A percentile compares a stretch with the other conserved stretches of the same genome.
Evolutionary conservation across 768 basidiomycete species (phyloP).

Genomic region (Leccinum barrowsii): DNA sequence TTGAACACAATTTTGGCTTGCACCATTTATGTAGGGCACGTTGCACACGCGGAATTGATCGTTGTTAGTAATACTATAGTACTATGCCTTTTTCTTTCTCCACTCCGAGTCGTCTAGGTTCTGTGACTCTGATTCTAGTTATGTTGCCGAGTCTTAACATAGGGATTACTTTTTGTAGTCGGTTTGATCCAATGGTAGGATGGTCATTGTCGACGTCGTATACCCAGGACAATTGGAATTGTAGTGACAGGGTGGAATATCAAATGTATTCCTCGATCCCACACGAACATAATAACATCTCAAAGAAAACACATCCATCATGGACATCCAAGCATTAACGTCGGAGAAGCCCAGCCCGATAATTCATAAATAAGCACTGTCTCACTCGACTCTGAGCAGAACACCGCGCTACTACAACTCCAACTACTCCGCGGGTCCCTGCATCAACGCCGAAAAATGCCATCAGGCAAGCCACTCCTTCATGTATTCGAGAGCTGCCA

Average conservation of each 20-base stretch:
- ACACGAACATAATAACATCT: not conserved
- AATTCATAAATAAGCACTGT: not conserved
- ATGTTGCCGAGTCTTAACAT: too few species aligned
- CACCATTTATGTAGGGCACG: not conserved
- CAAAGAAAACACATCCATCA: not conserved
- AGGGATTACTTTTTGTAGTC: too few species aligned
- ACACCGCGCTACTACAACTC: not conserved
- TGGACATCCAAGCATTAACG: not conserved
- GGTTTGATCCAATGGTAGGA: too few species aligned
- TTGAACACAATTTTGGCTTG: not conserved
- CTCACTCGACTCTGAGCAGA: not conserved
- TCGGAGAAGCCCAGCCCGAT: not conserved
- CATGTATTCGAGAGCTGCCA: conserved; percentile 48
- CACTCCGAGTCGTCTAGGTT: not conserved
- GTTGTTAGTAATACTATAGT: not conserved
- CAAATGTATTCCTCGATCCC: too few species aligned
- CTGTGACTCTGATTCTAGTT: not conserved
- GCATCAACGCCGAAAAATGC: not conserved
- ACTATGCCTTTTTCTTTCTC: not conserved
- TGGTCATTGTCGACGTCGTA: not conserved
- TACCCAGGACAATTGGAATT: not conserved
- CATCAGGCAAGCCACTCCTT: conserved; percentile 45
- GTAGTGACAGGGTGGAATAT: not conserved
- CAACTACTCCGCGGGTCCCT: not conserved
- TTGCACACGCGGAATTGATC: not conserved